These are phyloP conservation scores for Trametes gibbosa DNA, from an alignment of 768 basidiomycete genomes.

Conservation along the genomic window DNA sequence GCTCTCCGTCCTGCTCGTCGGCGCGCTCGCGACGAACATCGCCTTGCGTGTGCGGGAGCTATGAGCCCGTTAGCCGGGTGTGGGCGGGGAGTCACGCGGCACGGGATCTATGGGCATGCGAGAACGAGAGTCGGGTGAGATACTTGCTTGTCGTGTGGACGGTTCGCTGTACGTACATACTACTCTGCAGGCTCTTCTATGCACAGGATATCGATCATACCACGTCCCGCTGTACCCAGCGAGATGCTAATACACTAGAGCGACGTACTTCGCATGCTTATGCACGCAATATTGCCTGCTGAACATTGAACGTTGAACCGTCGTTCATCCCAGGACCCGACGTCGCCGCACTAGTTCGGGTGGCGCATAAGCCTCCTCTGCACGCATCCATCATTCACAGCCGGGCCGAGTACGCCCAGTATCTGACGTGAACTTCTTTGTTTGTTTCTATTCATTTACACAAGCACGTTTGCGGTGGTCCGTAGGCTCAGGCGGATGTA, in stretches of 20 bases:
- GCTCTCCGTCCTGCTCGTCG: slow-evolving; percentile 65
- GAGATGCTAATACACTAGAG: too few relatives aligned
- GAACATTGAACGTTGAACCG: too few relatives aligned
- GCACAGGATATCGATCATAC: too few relatives aligned
- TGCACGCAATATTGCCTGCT: too few relatives aligned
- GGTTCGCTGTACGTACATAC: neutral
- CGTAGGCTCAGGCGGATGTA: slow-evolving; percentile 7
- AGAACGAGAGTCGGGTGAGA: neutral
- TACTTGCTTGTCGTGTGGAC: neutral
- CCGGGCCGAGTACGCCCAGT: neutral
- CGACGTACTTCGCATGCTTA: too few relatives aligned
- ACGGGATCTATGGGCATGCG: neutral
- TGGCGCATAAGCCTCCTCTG: too few relatives aligned
- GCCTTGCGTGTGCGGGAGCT: slow-evolving; percentile 64
- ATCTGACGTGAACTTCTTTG: slow-evolving; percentile 13
- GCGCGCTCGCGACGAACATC: slow-evolving; percentile 73
- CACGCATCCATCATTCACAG: neutral
- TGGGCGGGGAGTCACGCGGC: neutral
- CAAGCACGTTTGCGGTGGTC: slow-evolving; percentile 12
- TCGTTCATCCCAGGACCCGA: too few relatives aligned
- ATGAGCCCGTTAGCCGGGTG: neutral
- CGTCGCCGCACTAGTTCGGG: too few relatives aligned
- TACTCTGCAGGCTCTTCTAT: too few relatives aligned
- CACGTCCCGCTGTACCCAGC: too few relatives aligned
- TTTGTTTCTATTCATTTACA: slow-evolving; percentile 15